Evolutionary conservation across 2,329 filamentous ascomycete species (phyloP).

Genomic region (Mollisia scopiformis): DNA sequence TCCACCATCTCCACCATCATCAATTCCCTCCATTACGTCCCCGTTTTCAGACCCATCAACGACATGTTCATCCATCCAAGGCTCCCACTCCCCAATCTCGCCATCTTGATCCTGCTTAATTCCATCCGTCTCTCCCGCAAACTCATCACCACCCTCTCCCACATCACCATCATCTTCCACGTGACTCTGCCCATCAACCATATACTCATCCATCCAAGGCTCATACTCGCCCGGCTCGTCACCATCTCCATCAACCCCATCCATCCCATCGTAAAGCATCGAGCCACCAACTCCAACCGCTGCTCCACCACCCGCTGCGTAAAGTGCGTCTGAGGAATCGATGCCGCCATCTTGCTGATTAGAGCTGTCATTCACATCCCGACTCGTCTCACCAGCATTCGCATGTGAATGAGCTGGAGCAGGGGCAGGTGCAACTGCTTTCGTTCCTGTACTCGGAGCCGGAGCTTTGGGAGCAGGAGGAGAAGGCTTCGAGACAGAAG

Average conservation of each 20-base stretch:
- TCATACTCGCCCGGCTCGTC: neutral
- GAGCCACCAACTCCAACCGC: neutral
- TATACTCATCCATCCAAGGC: constrained; percentile 3
- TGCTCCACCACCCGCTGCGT: neutral
- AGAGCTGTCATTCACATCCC: too few relatives aligned
- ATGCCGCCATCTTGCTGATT: neutral
- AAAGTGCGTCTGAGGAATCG: neutral
- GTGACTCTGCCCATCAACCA: too few relatives aligned
- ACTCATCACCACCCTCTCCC: neutral
- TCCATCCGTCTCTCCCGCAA: neutral
- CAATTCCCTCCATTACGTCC: neutral
- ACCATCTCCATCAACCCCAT: neutral
- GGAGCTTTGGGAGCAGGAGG: too few relatives aligned
- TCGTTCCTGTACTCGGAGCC: too few relatives aligned
- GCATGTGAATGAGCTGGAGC: too few relatives aligned
- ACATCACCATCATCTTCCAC: neutral
- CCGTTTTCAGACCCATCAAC: neutral
- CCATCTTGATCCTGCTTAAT: neutral
- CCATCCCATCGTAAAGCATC: neutral
- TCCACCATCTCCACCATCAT: neutral
- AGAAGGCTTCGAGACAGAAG: too few relatives aligned
- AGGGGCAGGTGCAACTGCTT: too few relatives aligned
- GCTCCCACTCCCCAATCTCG: neutral
- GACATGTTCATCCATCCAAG: neutral
- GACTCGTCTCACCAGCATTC: too few relatives aligned